Conservation (phyloP, 2,329 filamentous ascomycete species). For the Whalleya microplaca region DNA sequence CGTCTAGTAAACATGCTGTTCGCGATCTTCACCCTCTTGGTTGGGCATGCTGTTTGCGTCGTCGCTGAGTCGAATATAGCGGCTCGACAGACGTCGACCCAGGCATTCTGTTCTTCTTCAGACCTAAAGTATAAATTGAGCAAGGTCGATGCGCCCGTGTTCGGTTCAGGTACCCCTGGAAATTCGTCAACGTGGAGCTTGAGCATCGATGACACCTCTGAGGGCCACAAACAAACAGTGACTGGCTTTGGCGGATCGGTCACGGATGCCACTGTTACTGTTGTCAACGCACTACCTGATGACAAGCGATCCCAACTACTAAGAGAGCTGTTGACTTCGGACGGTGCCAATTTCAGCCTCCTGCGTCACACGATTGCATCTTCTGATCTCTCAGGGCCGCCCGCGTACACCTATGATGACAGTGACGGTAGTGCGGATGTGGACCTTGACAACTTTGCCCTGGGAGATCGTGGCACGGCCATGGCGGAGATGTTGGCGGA, state of each 20-base stretch:
- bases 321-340: conserved; percentile 40
- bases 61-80: conserved; percentile 4
- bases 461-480: conserved; percentile 43
- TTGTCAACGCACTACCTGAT: conserved; percentile 40
- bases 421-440: conserved; percentile 37
- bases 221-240: conserved; percentile 45
- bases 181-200: conserved; percentile 42
- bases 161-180: conserved; percentile 38
- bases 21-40: conserved; percentile 20
- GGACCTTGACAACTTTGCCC: conserved; percentile 37
- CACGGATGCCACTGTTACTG: conserved; percentile 46
- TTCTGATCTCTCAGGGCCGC: conserved; percentile 45
- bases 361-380: conserved; percentile 46
- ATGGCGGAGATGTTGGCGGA: conserved; percentile 44
- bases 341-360: conserved; percentile 44
- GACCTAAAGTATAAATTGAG: conserved; percentile 43
- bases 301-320: conserved; percentile 39
- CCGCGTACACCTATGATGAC: conserved; percentile 47
- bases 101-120: conserved; percentile 41
- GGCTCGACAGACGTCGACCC: conserved; percentile 22
- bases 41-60: conserved; percentile 19
- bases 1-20: conserved; percentile 17
- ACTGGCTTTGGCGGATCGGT: conserved; percentile 48
- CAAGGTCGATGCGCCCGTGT: conserved; percentile 38
- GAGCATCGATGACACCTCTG: conserved; percentile 42